These are phyloP conservation scores for Pythium insidiosum DNA, from an alignment of 352 stramenopile genomes.

Conservation along the genomic window DNA sequence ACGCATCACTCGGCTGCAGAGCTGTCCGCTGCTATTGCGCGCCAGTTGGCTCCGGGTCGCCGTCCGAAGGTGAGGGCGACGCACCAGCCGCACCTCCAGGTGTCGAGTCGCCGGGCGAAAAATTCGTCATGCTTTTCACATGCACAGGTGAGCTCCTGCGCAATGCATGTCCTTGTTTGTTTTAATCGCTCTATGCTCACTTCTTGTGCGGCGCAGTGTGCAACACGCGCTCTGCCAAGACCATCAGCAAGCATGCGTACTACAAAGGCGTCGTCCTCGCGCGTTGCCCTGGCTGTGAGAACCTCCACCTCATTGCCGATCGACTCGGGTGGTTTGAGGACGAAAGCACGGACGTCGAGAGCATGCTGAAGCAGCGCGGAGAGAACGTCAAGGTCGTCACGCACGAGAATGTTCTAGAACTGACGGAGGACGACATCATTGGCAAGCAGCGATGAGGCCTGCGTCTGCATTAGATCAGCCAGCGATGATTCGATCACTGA, in stretches of 20 bases:
- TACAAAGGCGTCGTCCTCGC: conserved; percentile 97
- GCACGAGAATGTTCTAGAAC: conserved; percentile 70
- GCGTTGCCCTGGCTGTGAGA: conserved; percentile 95
- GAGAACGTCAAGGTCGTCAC: conserved; percentile 69
- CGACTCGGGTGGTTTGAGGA: conserved; percentile 91
- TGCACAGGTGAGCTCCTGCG: conserved; percentile 74
- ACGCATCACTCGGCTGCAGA: too few species aligned
- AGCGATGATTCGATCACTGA: background rate
- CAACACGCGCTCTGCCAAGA: conserved; percentile 95
- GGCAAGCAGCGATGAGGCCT: conserved; percentile 22
- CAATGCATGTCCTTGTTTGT: too few species aligned
- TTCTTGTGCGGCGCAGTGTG: conserved; percentile 92
- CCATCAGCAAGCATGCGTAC: conserved; percentile 97
- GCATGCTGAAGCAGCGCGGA: conserved; percentile 65
- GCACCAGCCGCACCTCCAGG: too few species aligned
- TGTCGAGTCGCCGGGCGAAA: conserved; percentile 81
- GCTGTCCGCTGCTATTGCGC: too few species aligned
- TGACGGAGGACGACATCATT: conserved; percentile 71
- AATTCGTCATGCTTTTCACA: conserved; percentile 98
- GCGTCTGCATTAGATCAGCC: too few species aligned
- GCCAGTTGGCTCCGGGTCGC: too few species aligned
- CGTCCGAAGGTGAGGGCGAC: too few species aligned
- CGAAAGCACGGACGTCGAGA: conserved; percentile 85
- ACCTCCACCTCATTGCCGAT: conserved; percentile 98
- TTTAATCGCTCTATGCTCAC: too few species aligned